Evolutionary conservation across 305 asterid species (phyloP), one percentile per base, ranked within the genome.

Genomic region (Ilex paraguariensis): DNA sequence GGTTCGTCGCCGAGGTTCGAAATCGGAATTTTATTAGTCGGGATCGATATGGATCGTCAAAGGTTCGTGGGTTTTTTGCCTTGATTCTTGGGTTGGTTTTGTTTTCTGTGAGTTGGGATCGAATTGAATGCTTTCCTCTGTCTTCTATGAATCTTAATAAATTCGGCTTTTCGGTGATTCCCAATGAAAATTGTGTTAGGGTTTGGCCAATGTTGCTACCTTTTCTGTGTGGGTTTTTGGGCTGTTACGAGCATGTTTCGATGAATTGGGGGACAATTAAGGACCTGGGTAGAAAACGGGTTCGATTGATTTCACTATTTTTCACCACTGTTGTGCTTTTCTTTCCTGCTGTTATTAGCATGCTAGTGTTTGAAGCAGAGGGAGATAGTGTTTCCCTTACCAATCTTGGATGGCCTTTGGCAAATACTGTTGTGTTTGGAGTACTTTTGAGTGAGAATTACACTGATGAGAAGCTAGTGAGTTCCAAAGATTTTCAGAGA

Each of bases 151-250:
- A 87, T 72, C 65, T 85, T 17, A 53, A 70, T 63, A 78, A 70
- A 71, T 72, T 61, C 13, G 86, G 90, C 3, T 69, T 84, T 63
- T 65, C 73, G 7, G 46, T 79, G 50, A 73, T 92, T 53, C 91
- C 93, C n/a, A 71, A 82, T 69, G 78, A 65, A 45, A 79, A 66
- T 70, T 92, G 98, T 75, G 67, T 92, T 68, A 82, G 96, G 70
- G 70, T 92, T 65, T 82, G 91, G 95, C 92, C 93, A 6, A 85
- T 92, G 95, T 60, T 87, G 86, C 87, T 92, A 42, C 98, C 98
- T 0, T 89, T 89, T 54, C 51, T 76, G 49, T 82, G 94, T 3
- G 98, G 98, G 42, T 89, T 89, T 77, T 79, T 84, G 74, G 96
- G 97, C 44, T 79, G 81, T 66, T 85, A 84, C 11, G 98, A 92